Evolutionary conservation across 257 asterid species (phyloP).

Genomic region (Plectranthus barbatus): DNA sequence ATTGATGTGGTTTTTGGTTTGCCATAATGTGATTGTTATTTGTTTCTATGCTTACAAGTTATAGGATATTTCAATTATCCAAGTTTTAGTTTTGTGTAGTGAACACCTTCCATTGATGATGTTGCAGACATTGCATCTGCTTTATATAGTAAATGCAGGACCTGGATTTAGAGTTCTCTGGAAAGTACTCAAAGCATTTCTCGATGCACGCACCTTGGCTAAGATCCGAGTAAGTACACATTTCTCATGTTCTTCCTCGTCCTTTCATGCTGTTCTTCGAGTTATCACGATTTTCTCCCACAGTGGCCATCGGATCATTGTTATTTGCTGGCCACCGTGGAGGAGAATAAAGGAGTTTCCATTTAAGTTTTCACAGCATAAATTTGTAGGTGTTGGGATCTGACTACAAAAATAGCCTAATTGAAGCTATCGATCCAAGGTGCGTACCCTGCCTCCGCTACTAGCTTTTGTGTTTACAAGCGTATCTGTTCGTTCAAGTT

Average conservation of each 20-base stretch:
- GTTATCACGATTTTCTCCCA: not conserved
- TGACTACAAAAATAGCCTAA: conserved; percentile 43
- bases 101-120: not conserved
- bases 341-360: not conserved
- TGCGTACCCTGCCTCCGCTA: not conserved
- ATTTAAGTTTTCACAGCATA: not conserved
- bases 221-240: conserved; percentile 46
- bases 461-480: not conserved
- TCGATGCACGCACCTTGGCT: conserved; percentile 60
- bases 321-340: not conserved
- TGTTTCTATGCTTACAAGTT: too few species aligned
- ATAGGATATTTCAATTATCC: not conserved
- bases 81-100: not conserved
- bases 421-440: conserved; percentile 66
- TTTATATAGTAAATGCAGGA: conserved; percentile 63
- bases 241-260: not conserved
- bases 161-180: conserved; percentile 59
- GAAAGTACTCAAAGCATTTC: conserved; percentile 57
- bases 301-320: not conserved
- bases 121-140: conserved; percentile 59
- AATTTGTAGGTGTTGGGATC: conserved; percentile 60
- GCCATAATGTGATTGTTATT: not conserved
- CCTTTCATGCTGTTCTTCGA: not conserved
- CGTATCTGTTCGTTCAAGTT: not conserved
- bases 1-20: not conserved